A percentile compares a stretch with the other conserved stretches of the same genome.
Evolutionary conservation across 257 asterid genomes (phyloP).

Genomic region (Solanum infundibuliforme): DNA sequence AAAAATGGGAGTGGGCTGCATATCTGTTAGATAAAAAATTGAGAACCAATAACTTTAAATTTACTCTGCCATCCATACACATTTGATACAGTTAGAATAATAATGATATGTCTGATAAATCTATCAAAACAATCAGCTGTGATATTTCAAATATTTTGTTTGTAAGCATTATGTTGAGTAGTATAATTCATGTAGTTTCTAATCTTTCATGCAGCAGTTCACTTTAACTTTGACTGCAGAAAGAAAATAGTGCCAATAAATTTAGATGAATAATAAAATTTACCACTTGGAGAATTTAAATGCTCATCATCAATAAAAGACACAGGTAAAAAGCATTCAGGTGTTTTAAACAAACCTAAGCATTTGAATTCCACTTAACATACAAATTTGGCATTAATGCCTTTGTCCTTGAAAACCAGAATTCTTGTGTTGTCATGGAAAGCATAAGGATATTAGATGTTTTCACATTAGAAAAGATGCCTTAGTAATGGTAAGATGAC

Average conservation of each 20-base stretch:
- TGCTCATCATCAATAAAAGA: not conserved
- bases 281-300: not conserved
- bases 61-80: not conserved
- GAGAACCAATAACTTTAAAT: not conserved
- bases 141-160: not conserved
- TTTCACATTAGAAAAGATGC: not conserved
- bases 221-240: not conserved
- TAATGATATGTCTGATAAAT: not conserved
- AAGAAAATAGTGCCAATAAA: not conserved
- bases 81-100: not conserved
- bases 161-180: not conserved
- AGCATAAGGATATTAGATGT: not conserved
- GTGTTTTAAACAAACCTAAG: not conserved
- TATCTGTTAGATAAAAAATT: not conserved
- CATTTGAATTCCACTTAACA: not conserved
- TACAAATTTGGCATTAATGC: not conserved
- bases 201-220: not conserved
- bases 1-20: not conserved
- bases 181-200: not conserved
- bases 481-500: not conserved
- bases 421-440: not conserved
- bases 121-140: not conserved
- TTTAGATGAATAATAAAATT: not conserved
- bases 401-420: not conserved
- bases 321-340: not conserved